Base-by-base conservation (phyloP, 352 stramenopile species). In the Phytophthora colocasiae region DNA sequence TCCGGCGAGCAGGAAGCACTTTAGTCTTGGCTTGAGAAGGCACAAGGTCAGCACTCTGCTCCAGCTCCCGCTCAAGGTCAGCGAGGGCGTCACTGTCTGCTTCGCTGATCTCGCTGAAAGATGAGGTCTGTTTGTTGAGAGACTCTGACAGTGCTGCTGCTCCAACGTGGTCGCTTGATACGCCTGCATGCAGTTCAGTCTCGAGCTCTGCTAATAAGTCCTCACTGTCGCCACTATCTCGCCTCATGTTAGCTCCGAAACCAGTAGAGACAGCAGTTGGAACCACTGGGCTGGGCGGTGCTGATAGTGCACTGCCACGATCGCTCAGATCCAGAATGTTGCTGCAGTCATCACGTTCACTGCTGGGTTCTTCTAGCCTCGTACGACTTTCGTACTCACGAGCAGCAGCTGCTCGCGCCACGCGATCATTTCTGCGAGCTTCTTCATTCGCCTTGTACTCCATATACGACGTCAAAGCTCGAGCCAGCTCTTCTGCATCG, bases 21-120 rank as follows among this genome's bases (percentile, higher is more conserved):
- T 22, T 24, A 9, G 64, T 36, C n/a, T 55, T 27, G 27, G 39
- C 48, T 63, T 9, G 39, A 58, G 52, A 60, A 26, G 41, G 26
- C 26, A 44, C 29, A 48, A 52, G 31, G 11, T 56, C 47, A 19
- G 63, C 44, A 60, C 46, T 71, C 36, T 71, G 69, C 34, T 69
- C 57, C 19, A 88, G 57, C 58, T 89, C 79, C n/a, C 57, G 56
- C 61, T 91, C 78, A 5, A 90, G 72, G 38, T 84, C 70, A 17
- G 72, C 73, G 9, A 91, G 69, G 1, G 48, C 56, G 7, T 70
- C 72, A 40, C 71, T 83, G 19, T 76, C 75, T 26, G 63, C 48
- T 12, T 77, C 75, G 38, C 58, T 64, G 14, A 53, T 48, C 57
- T 55, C 62, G 11, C 46, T 59, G 6, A 14, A 19, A n/a, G 9